Evolutionary conservation across 257 asterid species (phyloP), one percentile per base, ranked within the genome.

Genomic region (Capsicum chinense): DNA sequence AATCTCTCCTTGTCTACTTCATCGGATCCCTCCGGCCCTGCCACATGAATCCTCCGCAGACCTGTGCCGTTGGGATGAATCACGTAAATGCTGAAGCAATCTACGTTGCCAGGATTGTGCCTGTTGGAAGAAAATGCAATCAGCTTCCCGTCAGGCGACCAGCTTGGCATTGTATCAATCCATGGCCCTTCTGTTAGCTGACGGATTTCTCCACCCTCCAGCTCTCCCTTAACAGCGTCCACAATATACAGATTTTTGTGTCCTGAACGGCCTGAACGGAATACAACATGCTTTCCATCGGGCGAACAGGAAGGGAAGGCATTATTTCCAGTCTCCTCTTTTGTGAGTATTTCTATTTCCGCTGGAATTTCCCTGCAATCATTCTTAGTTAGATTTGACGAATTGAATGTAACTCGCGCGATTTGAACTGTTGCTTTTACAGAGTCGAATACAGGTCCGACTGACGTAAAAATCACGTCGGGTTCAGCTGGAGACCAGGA

Each of bases 131-230:
- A 95, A 84, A 95, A 94, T 2, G 97, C 97, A 39, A 95, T 94
- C 14, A 88, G 21, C 35, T 91, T 85, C 81, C 98, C 98, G 19
- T 93, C 93, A 0, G 98, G 96, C 12, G 98, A 92, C 97, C 99
- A 95, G 88, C 91, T 90, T 6, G 99, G 97, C 98, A 95, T 94
- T 5, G 99, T 95, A 58, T 95, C 99, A 7, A 91, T 94, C 97
- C 97, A 94, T 12, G 93, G 88, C 3, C 99, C 99, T 0, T 92
- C 84, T 0, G 98, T 95, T 84, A 95, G 76, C 54, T 66, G 94
- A 10, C 91, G 92, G 60, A 92, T 92, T 26, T 83, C 85, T 7
- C 93, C 94, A 17, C 94, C 92, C 35, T 87, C 90, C 2, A 81
- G 74, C 62, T 95, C 99, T 17, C 98, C 98, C 0, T 87, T 76